Evolutionary conservation across 2,329 filamentous ascomycete genomes (phyloP), one percentile per base, ranked within the genome.

Genomic region (Clarireedia monteithiana): DNA sequence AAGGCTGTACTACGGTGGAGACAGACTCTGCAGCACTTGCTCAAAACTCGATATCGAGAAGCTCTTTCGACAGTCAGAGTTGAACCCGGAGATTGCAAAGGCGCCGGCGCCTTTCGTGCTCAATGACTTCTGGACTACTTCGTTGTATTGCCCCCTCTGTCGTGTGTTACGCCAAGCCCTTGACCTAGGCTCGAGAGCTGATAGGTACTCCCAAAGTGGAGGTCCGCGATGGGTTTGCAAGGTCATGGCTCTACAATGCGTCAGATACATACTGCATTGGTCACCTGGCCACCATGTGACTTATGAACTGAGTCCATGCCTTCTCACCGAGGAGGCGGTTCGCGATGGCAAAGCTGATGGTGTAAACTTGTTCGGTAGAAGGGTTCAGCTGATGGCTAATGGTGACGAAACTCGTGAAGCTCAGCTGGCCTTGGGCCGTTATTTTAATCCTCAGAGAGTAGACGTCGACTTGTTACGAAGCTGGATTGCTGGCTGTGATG

Each of bases 121-220:
- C 6, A 36, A 17, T 12, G 48, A 50, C 2, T 50, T 50, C 15
- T 50, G 48, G 48, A 27, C 20, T 9, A 50, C 48, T 5, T 50
- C 48, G 7, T n/a, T 50, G 2, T 50, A 50, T 5, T 50, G 48
- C 20, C 48, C 48, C 12, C 40, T 50, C 17, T 50, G 48, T 50
- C 48, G 48, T 15, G 26, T 50, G 15, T 3, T 50, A 27, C 48
- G 48, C 26, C 30, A 50, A 15, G 38, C 20, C 4, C 36, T 50
- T 5, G 48, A 36, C 15, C 24, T 50, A 23, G 48, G 39, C 12
- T 7, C 15, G 17, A 50, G 39, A 12, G 17, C 48, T 12, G 48
- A 20, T 26, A 39, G 30, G 6, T 6, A 17, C 6, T 17, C 38
- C 17, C 48, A 42, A 24, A 50, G 15, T 4, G 12, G 24, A 17